Evolutionary conservation across 768 basidiomycete species (phyloP), one percentile per base, ranked within the genome.

Genomic region (Polyporus arcularius): DNA sequence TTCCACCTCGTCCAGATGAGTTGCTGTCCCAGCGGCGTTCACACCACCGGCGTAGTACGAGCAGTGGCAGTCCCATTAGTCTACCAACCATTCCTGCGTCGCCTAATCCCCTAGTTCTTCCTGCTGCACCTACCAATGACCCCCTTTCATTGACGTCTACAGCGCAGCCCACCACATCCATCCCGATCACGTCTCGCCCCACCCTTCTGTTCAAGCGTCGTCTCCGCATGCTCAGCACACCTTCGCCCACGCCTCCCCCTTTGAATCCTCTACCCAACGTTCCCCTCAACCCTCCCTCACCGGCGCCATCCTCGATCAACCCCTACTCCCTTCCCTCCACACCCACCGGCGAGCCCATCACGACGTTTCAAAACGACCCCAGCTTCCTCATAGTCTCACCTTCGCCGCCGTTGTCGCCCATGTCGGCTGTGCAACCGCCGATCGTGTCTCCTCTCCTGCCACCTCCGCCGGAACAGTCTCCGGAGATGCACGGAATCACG

Each of bases 1-100:
- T 90, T 1, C 87, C 90, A 4, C 87, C 86, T 7, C 82, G 87
- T 38, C 90, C 89, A 5, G 88, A 89, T 58, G 87, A 90, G 61
- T 50, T 58, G 26, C 32, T 40, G 32, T 43, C 45, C 30, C 47
- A 32, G 14, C 18, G 41, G 51, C 57, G 57, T 42, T 53, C 53
- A 28, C 53, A 41, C 1, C 65, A 70, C 56, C 69, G 68, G 11
- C 69, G 70, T 28, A 68, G 62, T 47, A 66, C 64, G 39, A 74
- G 72, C 57, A 62, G 65, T 16, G 70, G 69, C 58, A 58, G 51
- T 32, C 60, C 68, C n/a, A 60, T 57, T 8, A 48, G 26, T 28
- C 64, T 80, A 15, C 75, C 77, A 58, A 69, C 80, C 16, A 82
- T 81, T 53, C 78, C 83, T 31, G 78, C 72, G 31, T 82, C 82